Percentiles rank a stretch among this genome's conserved stretches.
Conservation (phyloP, 257 asterid genomes). For the Nicotiana noctiflora region DNA sequence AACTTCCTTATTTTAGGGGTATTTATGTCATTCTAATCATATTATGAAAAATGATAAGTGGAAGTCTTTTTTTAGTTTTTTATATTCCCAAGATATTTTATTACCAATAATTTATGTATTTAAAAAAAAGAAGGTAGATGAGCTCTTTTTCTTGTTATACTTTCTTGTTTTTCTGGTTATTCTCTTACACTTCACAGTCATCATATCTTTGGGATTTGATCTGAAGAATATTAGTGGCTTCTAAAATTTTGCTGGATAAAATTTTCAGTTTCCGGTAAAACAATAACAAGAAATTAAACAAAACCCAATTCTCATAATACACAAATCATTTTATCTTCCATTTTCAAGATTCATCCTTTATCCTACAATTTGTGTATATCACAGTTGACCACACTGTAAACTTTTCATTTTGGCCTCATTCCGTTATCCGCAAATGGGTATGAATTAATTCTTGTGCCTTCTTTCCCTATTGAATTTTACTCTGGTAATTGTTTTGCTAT, state of each 20-base stretch:
- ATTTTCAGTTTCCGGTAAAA: conserved; percentile 13
- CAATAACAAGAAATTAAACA: conserved; percentile 6
- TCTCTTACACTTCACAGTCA: neutral
- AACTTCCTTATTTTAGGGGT: neutral
- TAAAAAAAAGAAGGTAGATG: neutral
- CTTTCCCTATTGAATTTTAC: neutral
- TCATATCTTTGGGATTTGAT: neutral
- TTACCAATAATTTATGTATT: neutral
- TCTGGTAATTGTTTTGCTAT: neutral
- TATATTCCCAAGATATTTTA: neutral
- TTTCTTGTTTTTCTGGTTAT: neutral
- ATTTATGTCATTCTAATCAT: neutral
- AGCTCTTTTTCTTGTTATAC: neutral
- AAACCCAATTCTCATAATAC: neutral
- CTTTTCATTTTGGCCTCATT: neutral
- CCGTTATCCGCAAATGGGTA: neutral
- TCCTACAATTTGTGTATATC: neutral
- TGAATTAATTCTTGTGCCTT: neutral
- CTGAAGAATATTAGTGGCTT: conserved; percentile 12
- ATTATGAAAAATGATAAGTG: neutral
- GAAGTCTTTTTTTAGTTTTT: neutral
- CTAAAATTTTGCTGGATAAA: neutral
- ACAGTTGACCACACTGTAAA: neutral
- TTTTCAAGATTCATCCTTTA: neutral
- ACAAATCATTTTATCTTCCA: neutral